phyloP scores from a whole-genome alignment of 805 yeast species.

The Kodamaea kakaduensis region DNA sequence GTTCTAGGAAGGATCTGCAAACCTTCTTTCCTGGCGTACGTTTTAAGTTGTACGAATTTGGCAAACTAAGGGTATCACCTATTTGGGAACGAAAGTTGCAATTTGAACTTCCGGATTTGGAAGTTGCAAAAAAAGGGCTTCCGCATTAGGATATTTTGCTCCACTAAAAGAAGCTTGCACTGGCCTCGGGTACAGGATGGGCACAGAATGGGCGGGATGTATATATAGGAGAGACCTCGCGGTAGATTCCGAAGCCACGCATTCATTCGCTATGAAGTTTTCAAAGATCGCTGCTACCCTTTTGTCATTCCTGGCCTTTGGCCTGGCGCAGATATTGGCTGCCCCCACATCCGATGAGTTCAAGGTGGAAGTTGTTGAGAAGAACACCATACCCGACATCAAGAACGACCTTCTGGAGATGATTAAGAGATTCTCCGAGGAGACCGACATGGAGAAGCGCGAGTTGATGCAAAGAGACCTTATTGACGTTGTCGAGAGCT shows the following conservation, averaged over 20 bases:
- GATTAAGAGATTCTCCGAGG: conserved; percentile 3
- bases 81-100: too few species aligned
- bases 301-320: conserved; percentile 8
- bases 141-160: conserved; percentile 3
- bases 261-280: conserved; percentile 9
- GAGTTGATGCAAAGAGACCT: conserved; percentile 10
- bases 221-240: conserved; percentile 1
- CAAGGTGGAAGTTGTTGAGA: conserved; percentile 8
- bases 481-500: conserved; percentile 6
- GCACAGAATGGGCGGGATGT: too few species aligned
- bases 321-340: conserved; percentile 9
- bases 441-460: conserved; percentile 2
- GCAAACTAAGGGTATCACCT: too few species aligned
- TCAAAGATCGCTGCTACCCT: conserved; percentile 6
- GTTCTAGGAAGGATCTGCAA: too few species aligned
- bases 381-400: conserved; percentile 1
- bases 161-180: not conserved
- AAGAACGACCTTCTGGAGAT: conserved; percentile 1
- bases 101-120: not conserved
- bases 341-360: conserved; percentile 11
- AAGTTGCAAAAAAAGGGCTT: not conserved
- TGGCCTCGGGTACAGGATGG: too few species aligned
- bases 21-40: too few species aligned
- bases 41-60: too few species aligned
- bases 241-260: too few species aligned